Conservation (phyloP, 352 stramenopile genomes). For the Phytophthora kernoviae region DNA sequence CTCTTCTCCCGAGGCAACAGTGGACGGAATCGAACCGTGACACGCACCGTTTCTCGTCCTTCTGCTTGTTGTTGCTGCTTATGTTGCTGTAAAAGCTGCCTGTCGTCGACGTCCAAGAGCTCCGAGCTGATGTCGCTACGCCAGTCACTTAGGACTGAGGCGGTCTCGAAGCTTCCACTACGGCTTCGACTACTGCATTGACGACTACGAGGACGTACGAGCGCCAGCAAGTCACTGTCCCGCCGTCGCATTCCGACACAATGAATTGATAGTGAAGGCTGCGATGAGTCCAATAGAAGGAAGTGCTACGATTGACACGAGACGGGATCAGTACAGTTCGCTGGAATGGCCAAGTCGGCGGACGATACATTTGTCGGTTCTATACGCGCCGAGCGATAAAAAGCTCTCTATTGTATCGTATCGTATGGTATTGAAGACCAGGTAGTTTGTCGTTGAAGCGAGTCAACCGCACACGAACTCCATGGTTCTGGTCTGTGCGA, state of each 20-base stretch:
- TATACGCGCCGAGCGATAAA: too few species aligned
- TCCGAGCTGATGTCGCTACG: conserved; percentile 35
- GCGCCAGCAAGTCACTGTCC: conserved; percentile 32
- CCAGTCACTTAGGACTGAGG: conserved; percentile 21
- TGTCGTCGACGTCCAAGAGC: conserved; percentile 40
- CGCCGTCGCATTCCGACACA: conserved; percentile 29
- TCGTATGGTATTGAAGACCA: too few species aligned
- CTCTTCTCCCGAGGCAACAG: conserved; percentile 40
- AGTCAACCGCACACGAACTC: background rate
- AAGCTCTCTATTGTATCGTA: too few species aligned
- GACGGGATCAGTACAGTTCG: too few species aligned
- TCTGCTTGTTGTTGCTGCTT: conserved; percentile 15
- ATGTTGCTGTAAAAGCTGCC: conserved; percentile 29
- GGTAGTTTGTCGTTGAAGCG: too few species aligned
- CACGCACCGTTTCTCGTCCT: conserved; percentile 37
- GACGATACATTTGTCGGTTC: too few species aligned
- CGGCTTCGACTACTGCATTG: conserved; percentile 41
- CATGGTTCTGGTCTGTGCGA: background rate
- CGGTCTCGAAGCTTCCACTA: conserved; percentile 38
- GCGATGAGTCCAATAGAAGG: background rate
- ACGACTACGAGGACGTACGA: conserved; percentile 12
- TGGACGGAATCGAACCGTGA: conserved; percentile 47
- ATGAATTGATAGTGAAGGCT: background rate
- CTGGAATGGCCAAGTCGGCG: too few species aligned
- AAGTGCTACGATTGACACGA: too few species aligned